phyloP scores from a whole-genome alignment of 2,329 filamentous ascomycete genomes.

The Colletotrichum musae region DNA sequence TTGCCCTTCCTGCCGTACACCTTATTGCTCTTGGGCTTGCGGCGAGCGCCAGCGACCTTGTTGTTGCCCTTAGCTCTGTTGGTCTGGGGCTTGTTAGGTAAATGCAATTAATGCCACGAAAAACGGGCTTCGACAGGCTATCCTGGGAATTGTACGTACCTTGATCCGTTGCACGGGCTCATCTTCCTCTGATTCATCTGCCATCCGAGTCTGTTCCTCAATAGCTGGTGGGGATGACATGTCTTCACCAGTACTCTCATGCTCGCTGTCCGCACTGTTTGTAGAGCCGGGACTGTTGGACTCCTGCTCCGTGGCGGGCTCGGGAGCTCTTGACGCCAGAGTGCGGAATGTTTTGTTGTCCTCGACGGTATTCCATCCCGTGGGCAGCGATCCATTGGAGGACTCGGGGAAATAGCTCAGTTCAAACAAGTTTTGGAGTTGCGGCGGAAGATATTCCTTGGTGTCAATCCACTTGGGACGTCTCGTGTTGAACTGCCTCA shows the following conservation, averaged over 20 bases:
- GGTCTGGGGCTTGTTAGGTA: slow-evolving; percentile 30
- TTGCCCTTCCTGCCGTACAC: slow-evolving; percentile 65
- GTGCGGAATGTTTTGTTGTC: slow-evolving; percentile 71
- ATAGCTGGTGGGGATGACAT: slow-evolving; percentile 47
- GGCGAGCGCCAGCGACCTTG: slow-evolving; percentile 50
- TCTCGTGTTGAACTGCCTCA: slow-evolving; percentile 64
- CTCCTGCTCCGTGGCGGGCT: slow-evolving; percentile 57
- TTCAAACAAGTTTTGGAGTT: slow-evolving; percentile 81
- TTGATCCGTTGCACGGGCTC: slow-evolving; percentile 55
- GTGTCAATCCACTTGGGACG: slow-evolving; percentile 69
- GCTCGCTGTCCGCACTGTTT: slow-evolving; percentile 63
- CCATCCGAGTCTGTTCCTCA: slow-evolving; percentile 66
- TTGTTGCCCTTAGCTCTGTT: slow-evolving; percentile 37
- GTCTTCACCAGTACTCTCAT: slow-evolving; percentile 69
- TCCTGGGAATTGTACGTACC: slow-evolving; percentile 47
- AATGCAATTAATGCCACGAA: background rate
- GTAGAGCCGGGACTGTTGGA: slow-evolving; percentile 63
- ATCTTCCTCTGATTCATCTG: slow-evolving; percentile 71
- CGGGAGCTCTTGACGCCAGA: slow-evolving; percentile 61
- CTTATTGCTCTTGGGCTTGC: slow-evolving; percentile 65
- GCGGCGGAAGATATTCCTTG: slow-evolving; percentile 71
- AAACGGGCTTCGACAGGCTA: background rate
- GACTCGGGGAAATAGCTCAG: slow-evolving; percentile 75
- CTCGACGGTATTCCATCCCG: slow-evolving; percentile 76
- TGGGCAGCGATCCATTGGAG: slow-evolving; percentile 73